A percentile compares a stretch with the other conserved stretches of the same genome.
phyloP scores from a whole-genome alignment of 176 grass and related monocot species.

The Carex kokanica region DNA sequence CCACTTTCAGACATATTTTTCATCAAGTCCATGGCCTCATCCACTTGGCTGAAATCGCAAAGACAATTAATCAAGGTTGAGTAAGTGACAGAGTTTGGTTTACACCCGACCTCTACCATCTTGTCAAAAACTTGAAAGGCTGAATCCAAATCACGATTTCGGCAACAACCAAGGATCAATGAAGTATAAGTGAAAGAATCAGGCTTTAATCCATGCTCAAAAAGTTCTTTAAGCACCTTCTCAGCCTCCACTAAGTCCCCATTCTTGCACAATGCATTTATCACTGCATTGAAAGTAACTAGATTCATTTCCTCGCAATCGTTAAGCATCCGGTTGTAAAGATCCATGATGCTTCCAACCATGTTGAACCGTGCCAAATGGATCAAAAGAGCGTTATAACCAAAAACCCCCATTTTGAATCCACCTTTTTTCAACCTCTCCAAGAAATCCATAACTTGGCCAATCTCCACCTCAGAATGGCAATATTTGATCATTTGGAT shows the following conservation, averaged over 20 bases:
- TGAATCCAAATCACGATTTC: slow-evolving; percentile 43
- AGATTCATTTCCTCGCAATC: slow-evolving; percentile 25
- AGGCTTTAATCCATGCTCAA: slow-evolving; percentile 32
- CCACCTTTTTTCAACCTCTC: background rate
- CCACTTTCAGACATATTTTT: slow-evolving; percentile 36
- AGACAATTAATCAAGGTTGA: slow-evolving; percentile 38
- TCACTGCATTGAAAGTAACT: slow-evolving; percentile 38
- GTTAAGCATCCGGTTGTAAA: slow-evolving; percentile 30
- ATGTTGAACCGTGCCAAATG: slow-evolving; percentile 33
- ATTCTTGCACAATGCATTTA: slow-evolving; percentile 42
- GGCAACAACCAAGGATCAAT: slow-evolving; percentile 50
- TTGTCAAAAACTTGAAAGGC: slow-evolving; percentile 37
- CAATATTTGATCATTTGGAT: slow-evolving; percentile 44
- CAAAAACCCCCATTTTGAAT: slow-evolving; percentile 26
- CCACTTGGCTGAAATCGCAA: slow-evolving; percentile 27
- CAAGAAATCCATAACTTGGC: slow-evolving; percentile 34
- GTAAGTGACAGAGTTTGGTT: slow-evolving; percentile 45
- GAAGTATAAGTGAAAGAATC: slow-evolving; percentile 50
- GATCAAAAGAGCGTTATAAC: slow-evolving; percentile 36
- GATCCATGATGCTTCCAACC: slow-evolving; percentile 25
- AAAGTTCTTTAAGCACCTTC: slow-evolving; percentile 42
- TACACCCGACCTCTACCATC: slow-evolving; percentile 36
- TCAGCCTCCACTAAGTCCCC: slow-evolving; percentile 36
- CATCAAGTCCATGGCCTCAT: slow-evolving; percentile 40
- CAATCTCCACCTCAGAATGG: slow-evolving; percentile 24